These are phyloP conservation scores for Globisporangium polare DNA, from an alignment of 352 stramenopile genomes.

Conservation along the genomic window DNA sequence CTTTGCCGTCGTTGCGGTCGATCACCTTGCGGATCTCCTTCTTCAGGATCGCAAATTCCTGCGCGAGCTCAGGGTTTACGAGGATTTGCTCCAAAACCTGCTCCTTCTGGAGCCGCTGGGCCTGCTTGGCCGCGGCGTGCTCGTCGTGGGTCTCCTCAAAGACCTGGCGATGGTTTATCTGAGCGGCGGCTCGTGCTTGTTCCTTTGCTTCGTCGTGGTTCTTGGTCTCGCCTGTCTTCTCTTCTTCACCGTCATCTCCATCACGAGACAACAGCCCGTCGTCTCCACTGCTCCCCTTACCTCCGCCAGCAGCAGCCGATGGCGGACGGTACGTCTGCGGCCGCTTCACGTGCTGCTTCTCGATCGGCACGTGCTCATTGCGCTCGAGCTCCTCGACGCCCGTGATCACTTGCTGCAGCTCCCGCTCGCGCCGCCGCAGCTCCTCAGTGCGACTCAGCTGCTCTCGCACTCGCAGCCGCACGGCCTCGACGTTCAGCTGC, in stretches of 20 bases:
- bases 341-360: slow-evolving; percentile 56
- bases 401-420: slow-evolving; percentile 50
- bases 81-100: slow-evolving; percentile 44
- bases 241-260: slow-evolving; percentile 12
- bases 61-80: slow-evolving; percentile 31
- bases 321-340: slow-evolving; percentile 28
- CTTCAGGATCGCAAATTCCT: slow-evolving; percentile 59
- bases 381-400: slow-evolving; percentile 63
- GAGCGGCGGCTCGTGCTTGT: neutral
- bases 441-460: slow-evolving; percentile 8
- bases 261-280: neutral
- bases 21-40: slow-evolving; percentile 76
- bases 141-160: slow-evolving; percentile 37
- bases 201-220: neutral
- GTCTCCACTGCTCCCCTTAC: neutral
- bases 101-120: slow-evolving; percentile 38
- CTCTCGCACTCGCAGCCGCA: slow-evolving; percentile 15
- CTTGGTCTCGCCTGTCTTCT: slow-evolving; percentile 9
- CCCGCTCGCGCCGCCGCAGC: slow-evolving; percentile 17
- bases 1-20: slow-evolving; percentile 43
- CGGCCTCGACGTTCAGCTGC: slow-evolving; percentile 16
- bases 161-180: slow-evolving; percentile 32
- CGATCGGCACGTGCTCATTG: slow-evolving; percentile 48
- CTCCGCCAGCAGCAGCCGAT: slow-evolving; percentile 20
- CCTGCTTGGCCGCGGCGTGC: slow-evolving; percentile 8